Conservation (phyloP, 495 filamentous ascomycete species). For the Hypomontagnella monticulosa region DNA sequence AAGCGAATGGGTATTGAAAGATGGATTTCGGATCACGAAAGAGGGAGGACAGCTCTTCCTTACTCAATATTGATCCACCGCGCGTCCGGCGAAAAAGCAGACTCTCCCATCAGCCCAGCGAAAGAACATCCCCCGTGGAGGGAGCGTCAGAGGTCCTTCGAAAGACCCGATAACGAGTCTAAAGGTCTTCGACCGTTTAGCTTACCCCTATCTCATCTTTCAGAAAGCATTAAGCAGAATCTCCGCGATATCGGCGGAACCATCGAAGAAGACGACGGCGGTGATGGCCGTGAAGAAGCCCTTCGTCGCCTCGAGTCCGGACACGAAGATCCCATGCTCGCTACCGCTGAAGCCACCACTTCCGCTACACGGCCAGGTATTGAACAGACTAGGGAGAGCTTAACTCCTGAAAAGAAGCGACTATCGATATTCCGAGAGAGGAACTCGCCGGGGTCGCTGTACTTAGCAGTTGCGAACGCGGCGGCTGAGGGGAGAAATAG, state of each 20-base stretch:
- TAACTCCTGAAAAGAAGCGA: constrained; percentile 10
- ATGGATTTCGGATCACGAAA: constrained; percentile 30
- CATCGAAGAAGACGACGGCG: neutral
- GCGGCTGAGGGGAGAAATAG: constrained; percentile 21
- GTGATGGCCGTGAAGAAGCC: neutral
- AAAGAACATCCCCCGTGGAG: constrained; percentile 23
- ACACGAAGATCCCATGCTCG: constrained; percentile 2
- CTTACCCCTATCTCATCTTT: constrained; percentile 13
- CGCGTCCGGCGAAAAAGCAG: neutral
- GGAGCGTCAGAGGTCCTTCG: constrained; percentile 29
- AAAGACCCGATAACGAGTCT: constrained; percentile 13
- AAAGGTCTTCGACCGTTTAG: constrained; percentile 31
- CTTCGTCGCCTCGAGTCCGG: constrained; percentile 19
- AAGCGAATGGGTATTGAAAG: constrained; percentile 25
- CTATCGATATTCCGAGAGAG: constrained; percentile 33
- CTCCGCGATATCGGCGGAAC: constrained; percentile 8
- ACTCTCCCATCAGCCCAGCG: neutral
- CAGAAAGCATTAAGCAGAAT: constrained; percentile 15
- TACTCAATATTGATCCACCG: constrained; percentile 10
- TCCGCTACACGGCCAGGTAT: neutral
- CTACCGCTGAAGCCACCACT: neutral
- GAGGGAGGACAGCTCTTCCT: constrained; percentile 15
- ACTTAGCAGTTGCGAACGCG: constrained; percentile 27
- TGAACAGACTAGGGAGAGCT: neutral
- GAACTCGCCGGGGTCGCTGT: constrained; percentile 29